These are phyloP conservation scores for Tolypocladium nubicola DNA, from an alignment of 2,329 filamentous ascomycete species.

Conservation along the genomic window DNA sequence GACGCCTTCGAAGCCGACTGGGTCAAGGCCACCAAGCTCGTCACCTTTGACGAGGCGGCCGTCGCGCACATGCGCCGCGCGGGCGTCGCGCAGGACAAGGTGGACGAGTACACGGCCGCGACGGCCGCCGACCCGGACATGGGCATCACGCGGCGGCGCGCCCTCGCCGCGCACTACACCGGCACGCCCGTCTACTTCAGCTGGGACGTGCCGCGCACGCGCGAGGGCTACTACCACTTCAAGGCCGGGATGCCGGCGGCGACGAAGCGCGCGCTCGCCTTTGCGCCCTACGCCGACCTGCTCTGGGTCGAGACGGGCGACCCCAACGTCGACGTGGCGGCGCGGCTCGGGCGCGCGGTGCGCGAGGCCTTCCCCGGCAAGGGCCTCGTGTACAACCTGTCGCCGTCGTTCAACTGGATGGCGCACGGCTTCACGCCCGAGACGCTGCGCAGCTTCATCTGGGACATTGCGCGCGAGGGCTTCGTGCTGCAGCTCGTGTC, in stretches of 20 bases:
- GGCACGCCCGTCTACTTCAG: constrained; percentile 66
- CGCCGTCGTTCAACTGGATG: constrained; percentile 98
- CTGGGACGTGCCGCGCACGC: constrained; percentile 86
- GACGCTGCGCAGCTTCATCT: constrained; percentile 82
- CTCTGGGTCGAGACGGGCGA: constrained; percentile 96
- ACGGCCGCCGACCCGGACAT: constrained; percentile 58
- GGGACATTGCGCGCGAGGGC: constrained; percentile 87
- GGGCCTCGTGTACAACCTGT: constrained; percentile 92
- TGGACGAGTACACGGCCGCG: constrained; percentile 56
- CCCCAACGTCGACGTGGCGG: constrained; percentile 69
- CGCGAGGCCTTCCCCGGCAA: constrained; percentile 62
- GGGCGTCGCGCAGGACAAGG: constrained; percentile 50
- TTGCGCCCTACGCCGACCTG: constrained; percentile 86
- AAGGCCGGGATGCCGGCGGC: constrained; percentile 73
- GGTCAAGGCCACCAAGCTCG: constrained; percentile 75
- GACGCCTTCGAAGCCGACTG: constrained; percentile 78
- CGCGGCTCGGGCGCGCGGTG: constrained; percentile 67
- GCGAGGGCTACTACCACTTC: constrained; percentile 92
- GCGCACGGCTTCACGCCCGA: constrained; percentile 79
- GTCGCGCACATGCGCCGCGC: constrained; percentile 60
- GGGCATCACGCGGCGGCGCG: constrained; percentile 67
- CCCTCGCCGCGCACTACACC: constrained; percentile 57
- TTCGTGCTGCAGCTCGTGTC: constrained; percentile 61
- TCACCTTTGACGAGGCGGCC: constrained; percentile 89
- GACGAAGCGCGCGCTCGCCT: constrained; percentile 86